Evolutionary conservation across 1,284 basidiomycete species (phyloP), one percentile per base, ranked within the genome.

Genomic region (Microbotryum saponariae): DNA sequence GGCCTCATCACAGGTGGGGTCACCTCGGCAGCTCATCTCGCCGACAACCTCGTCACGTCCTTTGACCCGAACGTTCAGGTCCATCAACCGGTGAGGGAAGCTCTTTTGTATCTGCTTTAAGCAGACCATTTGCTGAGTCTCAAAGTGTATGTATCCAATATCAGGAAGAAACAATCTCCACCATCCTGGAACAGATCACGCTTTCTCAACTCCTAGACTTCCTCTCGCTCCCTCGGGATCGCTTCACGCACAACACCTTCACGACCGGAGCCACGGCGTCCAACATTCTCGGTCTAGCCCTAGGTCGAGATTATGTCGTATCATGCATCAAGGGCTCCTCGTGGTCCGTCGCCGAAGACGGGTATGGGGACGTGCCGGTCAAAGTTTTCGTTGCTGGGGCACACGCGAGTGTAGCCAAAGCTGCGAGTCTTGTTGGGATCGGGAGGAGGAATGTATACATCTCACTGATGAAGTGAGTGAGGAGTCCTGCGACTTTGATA

Each of bases 211-310:
- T 79, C 2, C 73, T 80, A 23, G 75, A 78, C 60, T 72, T 82
- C 2, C 70, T 81, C 0, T 57, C 56, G 10, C 73, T 82, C 3
- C 66, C 73, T 1, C 60, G 71, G 5, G 63, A 70, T 0, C 55
- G 33, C 1, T 82, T 77, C 63, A 62, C 64, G n/a, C 76, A 77
- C 8, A 70, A 78, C 29, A 78, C 78, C 0, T 64, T 81, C 20
- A 81, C 79, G 1, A 80, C 79, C 0, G 80, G 80, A 7, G 80
- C 80, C 2, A 82, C 80, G 0, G 74, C 76, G 0, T 74, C 73
- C n/a, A 82, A 82, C 65, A 69, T 80, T 18, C 74, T 81, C 14
- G 80, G 79, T 5, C 69, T 82, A 4, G 74, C 63, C 21, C 63
- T 69, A 48, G 73, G 65, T 4, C 61, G 73, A n/a, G 68, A 74